Evolutionary conservation across 768 basidiomycete genomes (phyloP).

Genomic region (Phanerodontia chrysosporium): DNA sequence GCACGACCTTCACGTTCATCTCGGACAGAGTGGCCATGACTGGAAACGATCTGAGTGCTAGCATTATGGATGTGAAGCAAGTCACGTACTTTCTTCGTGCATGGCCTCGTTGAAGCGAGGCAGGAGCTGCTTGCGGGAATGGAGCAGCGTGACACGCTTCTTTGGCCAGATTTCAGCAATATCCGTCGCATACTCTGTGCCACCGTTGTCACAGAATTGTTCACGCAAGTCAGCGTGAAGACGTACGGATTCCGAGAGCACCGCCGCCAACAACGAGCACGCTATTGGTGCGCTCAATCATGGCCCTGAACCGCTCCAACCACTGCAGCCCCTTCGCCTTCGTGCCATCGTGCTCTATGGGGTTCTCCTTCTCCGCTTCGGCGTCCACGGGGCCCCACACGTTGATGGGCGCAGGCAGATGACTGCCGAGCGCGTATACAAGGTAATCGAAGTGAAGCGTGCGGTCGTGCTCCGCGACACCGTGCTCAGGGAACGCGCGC

Average conservation of each 20-base stretch:
- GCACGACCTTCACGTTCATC: conserved; percentile 39
- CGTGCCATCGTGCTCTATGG: conserved; percentile 26
- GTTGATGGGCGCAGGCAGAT: conserved; percentile 49
- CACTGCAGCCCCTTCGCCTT: conserved; percentile 48
- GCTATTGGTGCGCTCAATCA: conserved; percentile 41
- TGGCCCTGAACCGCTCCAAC: conserved; percentile 45
- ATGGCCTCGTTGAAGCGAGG: conserved; percentile 49
- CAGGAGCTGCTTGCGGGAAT: conserved; percentile 52
- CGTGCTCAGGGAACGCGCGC: conserved; percentile 44
- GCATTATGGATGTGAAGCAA: too few relatives aligned
- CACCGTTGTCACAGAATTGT: too few relatives aligned
- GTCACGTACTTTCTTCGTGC: conserved; percentile 49
- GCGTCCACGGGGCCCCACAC: conserved; percentile 39
- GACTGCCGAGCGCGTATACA: conserved; percentile 59
- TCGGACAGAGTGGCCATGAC: conserved; percentile 22
- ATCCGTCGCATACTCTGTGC: conserved; percentile 59
- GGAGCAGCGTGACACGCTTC: conserved; percentile 54
- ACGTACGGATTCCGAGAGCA: conserved; percentile 67
- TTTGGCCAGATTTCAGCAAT: conserved; percentile 49
- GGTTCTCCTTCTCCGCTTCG: conserved; percentile 12
- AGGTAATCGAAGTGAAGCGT: conserved; percentile 50
- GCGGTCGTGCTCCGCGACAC: conserved; percentile 25
- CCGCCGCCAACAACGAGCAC: conserved; percentile 71
- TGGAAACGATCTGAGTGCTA: conserved; percentile 1
- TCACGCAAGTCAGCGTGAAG: neutral